A percentile compares a stretch with the other conserved stretches of the same genome.
Evolutionary conservation across 192 early-diverging fungal species (phyloP).

Genomic region (Coemansia sp.): DNA sequence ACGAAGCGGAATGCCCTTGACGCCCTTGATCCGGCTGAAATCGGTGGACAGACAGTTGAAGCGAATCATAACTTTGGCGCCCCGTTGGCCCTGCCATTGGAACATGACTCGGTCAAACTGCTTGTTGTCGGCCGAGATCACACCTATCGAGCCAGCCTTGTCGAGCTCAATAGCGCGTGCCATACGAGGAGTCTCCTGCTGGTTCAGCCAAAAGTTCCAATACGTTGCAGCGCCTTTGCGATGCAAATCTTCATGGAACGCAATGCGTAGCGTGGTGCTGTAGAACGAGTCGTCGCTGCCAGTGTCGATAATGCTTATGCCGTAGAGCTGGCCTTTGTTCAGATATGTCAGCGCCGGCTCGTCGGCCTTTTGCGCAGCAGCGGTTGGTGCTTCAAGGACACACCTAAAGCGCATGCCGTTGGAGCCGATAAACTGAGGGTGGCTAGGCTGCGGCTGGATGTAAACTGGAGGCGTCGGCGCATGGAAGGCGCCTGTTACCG

Average conservation of each 20-base stretch:
- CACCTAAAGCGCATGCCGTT: constrained; percentile 40
- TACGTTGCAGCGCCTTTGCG: constrained; percentile 61
- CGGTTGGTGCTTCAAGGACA: constrained; percentile 45
- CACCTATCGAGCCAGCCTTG: constrained; percentile 58
- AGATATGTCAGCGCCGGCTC: constrained; percentile 68
- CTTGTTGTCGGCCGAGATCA: constrained; percentile 56
- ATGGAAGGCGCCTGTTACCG: constrained; percentile 19
- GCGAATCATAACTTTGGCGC: constrained; percentile 64
- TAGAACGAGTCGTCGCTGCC: constrained; percentile 54
- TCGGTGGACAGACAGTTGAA: constrained; percentile 80
- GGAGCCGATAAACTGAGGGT: not conserved
- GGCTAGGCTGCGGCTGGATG: constrained; percentile 11
- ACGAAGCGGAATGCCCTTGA: constrained; percentile 73
- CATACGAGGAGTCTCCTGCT: constrained; percentile 56
- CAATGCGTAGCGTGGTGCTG: constrained; percentile 59
- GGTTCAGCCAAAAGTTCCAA: constrained; percentile 77
- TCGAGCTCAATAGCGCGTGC: constrained; percentile 69
- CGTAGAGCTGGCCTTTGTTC: constrained; percentile 70
- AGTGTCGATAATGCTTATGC: constrained; percentile 56
- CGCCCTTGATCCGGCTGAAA: constrained; percentile 78
- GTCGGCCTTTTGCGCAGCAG: constrained; percentile 52
- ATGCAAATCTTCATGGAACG: constrained; percentile 72
- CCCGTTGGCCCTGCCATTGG: constrained; percentile 66
- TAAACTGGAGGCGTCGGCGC: constrained; percentile 9
- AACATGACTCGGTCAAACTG: constrained; percentile 70